Evolutionary conservation across 768 basidiomycete species (phyloP), one percentile per base, ranked within the genome.

Genomic region (Piloderma croceum): DNA sequence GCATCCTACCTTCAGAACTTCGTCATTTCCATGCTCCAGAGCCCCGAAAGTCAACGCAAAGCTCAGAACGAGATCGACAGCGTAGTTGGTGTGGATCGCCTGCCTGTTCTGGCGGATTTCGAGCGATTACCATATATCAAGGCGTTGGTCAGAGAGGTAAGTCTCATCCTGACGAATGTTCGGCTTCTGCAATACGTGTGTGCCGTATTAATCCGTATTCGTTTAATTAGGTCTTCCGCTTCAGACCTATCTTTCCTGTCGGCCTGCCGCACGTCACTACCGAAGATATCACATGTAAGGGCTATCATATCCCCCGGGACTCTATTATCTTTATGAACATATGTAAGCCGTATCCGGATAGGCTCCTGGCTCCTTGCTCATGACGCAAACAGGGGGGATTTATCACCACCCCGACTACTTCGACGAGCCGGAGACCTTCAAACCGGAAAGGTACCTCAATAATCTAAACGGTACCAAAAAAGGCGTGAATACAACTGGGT

Each of bases 401-500:
- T 48, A 52, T 17, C 62, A 52, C 31, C 53, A 63, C 34, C 44
- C 50, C 13, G 36, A 44, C 1, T 24, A 47, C 13, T 63, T 54
- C 24, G 47, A 44, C 2, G 54, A 62, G 2, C 51, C 59, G 0
- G 31, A 46, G 11, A 41, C 31, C 11, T 63, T 70, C 50, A 54
- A 53, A 7, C 62, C 62, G 9, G 59, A 62, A 23, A 48, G 61
- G 18, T 62, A 58, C 42, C 32, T 59, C 19, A 29, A 24, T 9
- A 31, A 36, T 13, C 32, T 15, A 21, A 18, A 31, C 23, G 46
- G 46, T 23, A 33, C 36, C 24, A 22, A n/a, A n/a, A n/a, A n/a
- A n/a, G n/a, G 33, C 34, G 29, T 31, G 10, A 38, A 36, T 18
- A 32, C 41, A 13, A 17, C 19, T 11, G 45, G 36, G 12, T 42